Base-by-base conservation (phyloP, 306 rosid genomes). In the Argentina anserina region DNA sequence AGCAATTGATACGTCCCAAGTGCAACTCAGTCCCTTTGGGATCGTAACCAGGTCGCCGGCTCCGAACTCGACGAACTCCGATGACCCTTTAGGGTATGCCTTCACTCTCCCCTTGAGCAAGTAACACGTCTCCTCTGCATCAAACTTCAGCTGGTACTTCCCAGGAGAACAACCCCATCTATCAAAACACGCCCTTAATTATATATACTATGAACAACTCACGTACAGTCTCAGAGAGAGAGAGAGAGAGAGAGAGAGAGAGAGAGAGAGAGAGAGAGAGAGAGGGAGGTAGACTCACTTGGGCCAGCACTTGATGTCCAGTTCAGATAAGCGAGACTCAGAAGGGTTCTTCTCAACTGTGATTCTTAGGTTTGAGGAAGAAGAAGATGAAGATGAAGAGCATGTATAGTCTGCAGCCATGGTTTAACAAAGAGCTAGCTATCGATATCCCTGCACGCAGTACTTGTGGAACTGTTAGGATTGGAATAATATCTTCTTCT, bases 151-250 rank as follows among this genome's bases (percentile, higher is more conserved):
- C 74, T 91, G 99, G 75, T 86, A 94, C 74, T 87, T 94, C 67
- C 99, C 99, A 1, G 99, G 92, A 4, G 97, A 94, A 31, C 99
- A 94, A 36, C 99, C 99, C 99, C 97, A 94, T 84, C 99, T 94
- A 5, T 67, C 14, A 52, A 52, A 21, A 21, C 15, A 52, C 59
- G 21, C 59, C 59, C 59, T 52, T 52, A 21, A 52, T 47, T 52
- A 52, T 23, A 3, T 9, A 52, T 23, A 3, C 3, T 3, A 21
- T 52, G 15, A 52, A n/a, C 13, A 47, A 50, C 56, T 50, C 56
- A 20, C 3, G 20, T 0, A 47, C 62, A 43, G 61, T n/a, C n/a
- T n/a, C n/a, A 28, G 15, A 53, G 60, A 52, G 14, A 21, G 29
- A 52, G 29, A 55, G 17, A 49, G 1, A 47, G 66, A 43, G 61